Evolutionary conservation across 2,329 filamentous ascomycete genomes (phyloP), one percentile per base, ranked within the genome.

Genomic region (Bipolaris sorokiniana): DNA sequence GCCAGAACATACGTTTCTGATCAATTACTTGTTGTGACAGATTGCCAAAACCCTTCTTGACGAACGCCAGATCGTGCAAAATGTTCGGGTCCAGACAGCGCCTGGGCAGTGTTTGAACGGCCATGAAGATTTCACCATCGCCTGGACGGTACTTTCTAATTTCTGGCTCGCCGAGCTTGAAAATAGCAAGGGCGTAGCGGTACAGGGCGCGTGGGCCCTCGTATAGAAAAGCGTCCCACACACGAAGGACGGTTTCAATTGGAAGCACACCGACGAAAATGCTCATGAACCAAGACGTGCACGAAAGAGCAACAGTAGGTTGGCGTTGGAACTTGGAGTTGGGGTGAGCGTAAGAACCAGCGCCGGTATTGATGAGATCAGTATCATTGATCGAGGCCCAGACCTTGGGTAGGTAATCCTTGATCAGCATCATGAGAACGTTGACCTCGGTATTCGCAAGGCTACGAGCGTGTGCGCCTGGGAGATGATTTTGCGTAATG

Each of bases 251-350:
- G 16, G 90, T 92, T 78, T 98, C 94, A 60, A 96, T 92, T 1
- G 94, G 94, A 16, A 98, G 80, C 0, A 91, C 96, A 51, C 93
- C 92, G 59, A 97, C 95, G 76, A 95, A 97, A 68, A 95, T 90
- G 47, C 91, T 96, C 94, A 98, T 97, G 76, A 98, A 96, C 94
- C 94, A 98, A 3, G 93, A 91, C 9, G 93, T 97, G 76, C 95
- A 92, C 66, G 92, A 96, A 5, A 98, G 84, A 0, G 91, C 95
- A 64, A 98, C 94, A 11, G 94, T 93, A 0, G 94, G 94, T 10
- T 97, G 83, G 4, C 90, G 77, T 48, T 78, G 66, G 42, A 74
- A 72, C 40, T 73, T 75, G 0, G 68, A 71, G 48, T 71, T 68
- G 3, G 72, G 69, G 50, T 76, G 73, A 3, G 72, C 69, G 40